Base-by-base conservation (phyloP, 2,329 filamentous ascomycete species). In the Arthrobotrys megalospora region DNA sequence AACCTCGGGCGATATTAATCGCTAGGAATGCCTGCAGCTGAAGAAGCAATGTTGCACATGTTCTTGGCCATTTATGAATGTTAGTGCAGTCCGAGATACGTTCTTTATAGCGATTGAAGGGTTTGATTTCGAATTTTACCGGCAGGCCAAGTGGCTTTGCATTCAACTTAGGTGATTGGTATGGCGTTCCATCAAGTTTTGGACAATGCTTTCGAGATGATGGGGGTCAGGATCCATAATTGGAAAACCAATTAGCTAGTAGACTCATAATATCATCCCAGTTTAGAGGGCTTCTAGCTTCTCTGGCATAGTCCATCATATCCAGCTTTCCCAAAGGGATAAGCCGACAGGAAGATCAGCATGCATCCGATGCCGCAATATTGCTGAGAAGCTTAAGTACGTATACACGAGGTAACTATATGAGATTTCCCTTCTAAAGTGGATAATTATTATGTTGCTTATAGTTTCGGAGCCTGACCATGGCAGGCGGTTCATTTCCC, bases 311-410 rank as follows among this genome's bases (percentile, higher is more conserved):
- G 55, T 43, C 5, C 16, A 60, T 60, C 10, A 43, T 4, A 43
- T 60, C 28, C 19, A n/a, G 36, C 55, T 28, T 36, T 19, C 36
- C 2, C 34, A 43, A 43, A 41, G 11, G 55, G 55, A 43, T 43
- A 28, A 0, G 6, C 12, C 19, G 36, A 38, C 16, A 58, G 3
- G 16, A 58, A 38, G 34, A 60, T 60, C 55, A 60, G 5, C 36
- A 60, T 60, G 55, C 55, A 60, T 60, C 55, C 55, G 55, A 60
- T 60, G 55, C 55, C 55, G 55, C 55, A 60, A 60, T 38, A 36
- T 58, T 5, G 16, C 8, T 14, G 2, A 7, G n/a, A 60, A 58
- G 34, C 19, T 60, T 43, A 41, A 28, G 19, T 12, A 28, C n/a
- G n/a, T n/a, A n/a, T n/a, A n/a, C 28, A 41, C 19, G 19, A 28